Conservation (phyloP, 129 eudicot species). For the carrot (Daucus carota) region DH1_v3.0 NC_030386.2:29093001-29093500, state of each 20-base stretch:
- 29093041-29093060: too few relatives aligned
- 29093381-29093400: conserved; percentile 67
- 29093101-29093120: too few relatives aligned
- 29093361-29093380: conserved; percentile 51
- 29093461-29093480: conserved; percentile 77
- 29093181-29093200: neutral
- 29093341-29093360: conserved; percentile 45
- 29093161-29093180: too few relatives aligned
- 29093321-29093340: conserved; percentile 42
- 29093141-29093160: too few relatives aligned
- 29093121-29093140: too few relatives aligned
- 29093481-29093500: conserved; percentile 88
- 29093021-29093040: too few relatives aligned
- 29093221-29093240: neutral
- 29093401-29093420: conserved; percentile 69
- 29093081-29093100: too few relatives aligned
- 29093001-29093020: too few relatives aligned
- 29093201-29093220: conserved; percentile 12
- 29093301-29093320: conserved; percentile 25
- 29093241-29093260: neutral
- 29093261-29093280: conserved; percentile 92
- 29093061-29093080: too few relatives aligned
- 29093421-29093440: conserved; percentile 61
- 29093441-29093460: conserved; percentile 59
- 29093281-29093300: conserved; percentile 56